Percentiles rank a stretch among this genome's conserved stretches.
These are phyloP conservation scores for Rhododendron molle DNA, from an alignment of 148 eudicot genomes.

Conservation along the genomic window DNA sequence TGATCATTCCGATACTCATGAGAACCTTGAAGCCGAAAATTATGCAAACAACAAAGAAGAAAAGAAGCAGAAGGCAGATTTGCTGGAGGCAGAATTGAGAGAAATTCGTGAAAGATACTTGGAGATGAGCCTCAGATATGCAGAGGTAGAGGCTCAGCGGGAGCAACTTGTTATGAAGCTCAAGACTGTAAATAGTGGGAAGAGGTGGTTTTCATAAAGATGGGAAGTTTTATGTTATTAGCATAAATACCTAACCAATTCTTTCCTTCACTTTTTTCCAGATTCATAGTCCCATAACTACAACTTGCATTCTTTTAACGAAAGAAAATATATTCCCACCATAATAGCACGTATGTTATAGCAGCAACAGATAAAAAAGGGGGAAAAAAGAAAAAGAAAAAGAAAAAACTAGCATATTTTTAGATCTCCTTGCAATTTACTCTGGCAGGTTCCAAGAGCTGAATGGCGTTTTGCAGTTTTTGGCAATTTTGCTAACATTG, in stretches of 20 bases:
- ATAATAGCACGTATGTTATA: background rate
- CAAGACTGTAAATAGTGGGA: constrained; percentile 32
- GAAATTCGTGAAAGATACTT: constrained; percentile 63
- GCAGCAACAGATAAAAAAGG: background rate
- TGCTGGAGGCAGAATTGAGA: constrained; percentile 44
- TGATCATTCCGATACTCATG: constrained; percentile 13
- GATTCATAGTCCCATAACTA: background rate
- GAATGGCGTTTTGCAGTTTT: background rate
- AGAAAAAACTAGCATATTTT: background rate
- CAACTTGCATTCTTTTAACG: too few relatives aligned
- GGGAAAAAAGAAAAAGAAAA: too few relatives aligned
- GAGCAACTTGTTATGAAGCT: constrained; percentile 71
- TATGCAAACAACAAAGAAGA: constrained; percentile 17
- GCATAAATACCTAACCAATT: background rate
- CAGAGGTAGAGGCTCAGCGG: constrained; percentile 74
- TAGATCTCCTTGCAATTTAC: background rate
- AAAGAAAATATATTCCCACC: background rate
- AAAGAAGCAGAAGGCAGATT: constrained; percentile 8
- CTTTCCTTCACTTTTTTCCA: background rate
- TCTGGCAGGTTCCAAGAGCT: background rate
- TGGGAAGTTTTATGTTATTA: background rate
- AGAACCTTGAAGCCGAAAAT: constrained; percentile 16
- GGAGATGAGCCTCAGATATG: constrained; percentile 63
- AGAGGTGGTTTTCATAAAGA: constrained; percentile 51
- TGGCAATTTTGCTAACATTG: background rate